phyloP scores from a whole-genome alignment of 2,329 filamentous ascomycete species.

The Aspergillus flavus region DNA sequence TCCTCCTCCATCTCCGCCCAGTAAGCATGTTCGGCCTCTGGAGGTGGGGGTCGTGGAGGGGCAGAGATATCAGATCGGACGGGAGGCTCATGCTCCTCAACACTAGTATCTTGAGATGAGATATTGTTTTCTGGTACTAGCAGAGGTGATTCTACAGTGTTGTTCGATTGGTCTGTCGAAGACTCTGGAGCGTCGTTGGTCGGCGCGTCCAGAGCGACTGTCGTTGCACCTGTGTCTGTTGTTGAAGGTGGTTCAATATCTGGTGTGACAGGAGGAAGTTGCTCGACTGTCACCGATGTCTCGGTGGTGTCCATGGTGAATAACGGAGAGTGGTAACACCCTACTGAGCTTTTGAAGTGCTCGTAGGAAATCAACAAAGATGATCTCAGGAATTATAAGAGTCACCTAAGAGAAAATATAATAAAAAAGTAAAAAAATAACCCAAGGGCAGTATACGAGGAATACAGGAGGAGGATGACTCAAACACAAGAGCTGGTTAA shows the following conservation, averaged over 20 bases:
- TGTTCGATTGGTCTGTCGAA: constrained; percentile 7
- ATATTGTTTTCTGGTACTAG: constrained; percentile 9
- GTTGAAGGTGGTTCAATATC: constrained; percentile 8
- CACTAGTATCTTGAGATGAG: neutral
- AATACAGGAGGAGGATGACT: constrained; percentile 1
- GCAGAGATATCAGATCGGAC: constrained; percentile 17
- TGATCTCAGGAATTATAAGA: no score
- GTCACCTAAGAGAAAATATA: neutral
- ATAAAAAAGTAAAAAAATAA: neutral
- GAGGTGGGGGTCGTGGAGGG: constrained; percentile 23
- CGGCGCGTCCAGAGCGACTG: constrained; percentile 9
- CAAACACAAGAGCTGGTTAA: neutral
- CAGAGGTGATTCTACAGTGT: constrained; percentile 7
- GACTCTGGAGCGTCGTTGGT: constrained; percentile 15
- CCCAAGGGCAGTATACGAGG: neutral
- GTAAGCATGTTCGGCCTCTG: constrained; percentile 43
- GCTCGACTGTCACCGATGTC: constrained; percentile 16
- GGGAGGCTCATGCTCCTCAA: constrained; percentile 2
- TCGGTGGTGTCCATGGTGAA: constrained; percentile 22
- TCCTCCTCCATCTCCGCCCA: constrained; percentile 62
- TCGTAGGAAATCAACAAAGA: neutral
- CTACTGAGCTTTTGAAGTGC: neutral
- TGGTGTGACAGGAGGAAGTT: constrained; percentile 19
- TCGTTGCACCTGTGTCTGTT: constrained; percentile 8
- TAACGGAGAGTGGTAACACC: constrained; percentile 2